Base-by-base conservation (phyloP, 768 basidiomycete species). In the Megacollybia marginata region DNA sequence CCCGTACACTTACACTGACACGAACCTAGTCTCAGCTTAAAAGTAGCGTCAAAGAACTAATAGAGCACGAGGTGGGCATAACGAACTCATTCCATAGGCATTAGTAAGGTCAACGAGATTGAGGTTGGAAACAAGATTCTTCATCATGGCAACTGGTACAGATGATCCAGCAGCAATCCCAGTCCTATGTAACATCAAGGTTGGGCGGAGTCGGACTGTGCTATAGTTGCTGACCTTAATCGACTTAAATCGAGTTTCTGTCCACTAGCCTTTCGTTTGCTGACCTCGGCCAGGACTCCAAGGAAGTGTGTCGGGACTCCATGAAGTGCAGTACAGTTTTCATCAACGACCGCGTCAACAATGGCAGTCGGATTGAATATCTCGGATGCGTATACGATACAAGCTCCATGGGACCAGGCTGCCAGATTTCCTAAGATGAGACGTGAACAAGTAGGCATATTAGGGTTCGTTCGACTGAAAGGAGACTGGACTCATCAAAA, bases 301-400 rank as follows among this genome's bases (percentile, higher is more conserved):
- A 88, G 70, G 62, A 91, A 91, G 60, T 92, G 89, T 0, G 89
- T 92, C 0, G 89, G 89, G 5, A 92, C 89, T 7, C 89, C 89
- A 54, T 92, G 89, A 48, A 92, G 66, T 0, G 83, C 85, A 0
- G 88, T 90, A 47, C 88, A 91, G 50, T 68, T 71, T 55, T 91
- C 88, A 15, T 70, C 69, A 7, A 74, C 62, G n/a, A 91, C 63
- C 0, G 88, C 76, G 48, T 88, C 82, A 9, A 92, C 82, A 45
- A 88, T 82, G 1, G 80, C 71, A 32, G 65, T 62, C 0, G 89
- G 80, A 54, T 86, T 67, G 59, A 74, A 91, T 2, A 71, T 69
- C 34, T 79, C 75, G 1, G 86, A 82, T 0, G 88, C 75, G 58
- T 92, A 92, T 3, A 92, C 84, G 38, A 91, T 71, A 50, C 78